phyloP scores from a whole-genome alignment of 305 asterid genomes.

The Rubia balearica region DNA sequence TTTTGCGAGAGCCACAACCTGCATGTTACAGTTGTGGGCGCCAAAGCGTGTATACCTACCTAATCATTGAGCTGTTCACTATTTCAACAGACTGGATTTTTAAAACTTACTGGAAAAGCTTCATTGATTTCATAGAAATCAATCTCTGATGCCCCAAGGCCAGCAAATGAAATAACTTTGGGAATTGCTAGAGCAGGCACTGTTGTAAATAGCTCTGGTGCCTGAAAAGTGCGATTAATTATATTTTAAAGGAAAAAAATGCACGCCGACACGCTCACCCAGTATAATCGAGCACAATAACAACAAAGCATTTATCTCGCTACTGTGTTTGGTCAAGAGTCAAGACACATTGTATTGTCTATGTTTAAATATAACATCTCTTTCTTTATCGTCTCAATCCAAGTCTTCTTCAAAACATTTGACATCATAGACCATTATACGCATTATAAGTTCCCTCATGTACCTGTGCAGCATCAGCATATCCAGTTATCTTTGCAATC shows the following conservation, averaged over 20 bases:
- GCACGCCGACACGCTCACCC: not conserved
- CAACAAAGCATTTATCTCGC: not conserved
- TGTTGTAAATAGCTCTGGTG: constrained; percentile 89
- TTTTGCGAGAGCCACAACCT: constrained; percentile 97
- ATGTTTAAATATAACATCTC: not conserved
- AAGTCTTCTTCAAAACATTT: not conserved
- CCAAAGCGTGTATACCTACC: constrained; percentile 10
- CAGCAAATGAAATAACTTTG: constrained; percentile 79
- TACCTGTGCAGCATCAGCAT: constrained; percentile 99
- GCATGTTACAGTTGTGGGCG: constrained; percentile 19
- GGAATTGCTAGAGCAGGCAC: constrained; percentile 96
- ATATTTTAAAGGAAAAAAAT: constrained; percentile 1
- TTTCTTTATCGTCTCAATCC: not conserved
- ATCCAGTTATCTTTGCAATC: constrained; percentile 80
- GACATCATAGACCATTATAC: not conserved
- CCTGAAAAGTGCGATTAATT: constrained; percentile 42
- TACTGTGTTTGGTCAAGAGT: not conserved
- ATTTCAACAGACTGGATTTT: constrained; percentile 14
- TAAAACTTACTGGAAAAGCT: constrained; percentile 73
- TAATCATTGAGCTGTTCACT: not conserved
- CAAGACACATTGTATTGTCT: not conserved
- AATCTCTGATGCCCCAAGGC: constrained; percentile 69
- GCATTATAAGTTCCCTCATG: not conserved
- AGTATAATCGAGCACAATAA: constrained; percentile 5
- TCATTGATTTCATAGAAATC: constrained; percentile 93